Evolutionary conservation across 2,329 filamentous ascomycete genomes (phyloP).

Genomic region (Cryphonectria radicalis): DNA sequence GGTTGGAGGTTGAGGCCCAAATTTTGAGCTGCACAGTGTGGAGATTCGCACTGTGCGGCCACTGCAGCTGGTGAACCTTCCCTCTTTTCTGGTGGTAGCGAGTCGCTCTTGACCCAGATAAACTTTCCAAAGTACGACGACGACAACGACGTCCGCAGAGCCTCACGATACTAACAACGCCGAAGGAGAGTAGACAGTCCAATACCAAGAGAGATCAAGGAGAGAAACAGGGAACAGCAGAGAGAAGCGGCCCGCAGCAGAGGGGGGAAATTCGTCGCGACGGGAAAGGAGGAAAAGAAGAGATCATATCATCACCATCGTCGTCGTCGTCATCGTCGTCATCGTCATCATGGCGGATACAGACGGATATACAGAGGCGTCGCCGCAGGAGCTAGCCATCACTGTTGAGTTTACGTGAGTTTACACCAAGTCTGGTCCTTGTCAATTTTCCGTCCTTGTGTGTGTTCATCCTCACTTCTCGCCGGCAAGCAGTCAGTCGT

Average conservation of each 20-base stretch:
- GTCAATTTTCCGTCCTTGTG: too few relatives aligned
- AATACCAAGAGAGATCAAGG: not conserved
- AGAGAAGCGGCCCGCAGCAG: not conserved
- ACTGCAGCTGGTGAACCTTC: not conserved
- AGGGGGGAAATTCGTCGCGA: not conserved
- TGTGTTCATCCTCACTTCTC: not conserved
- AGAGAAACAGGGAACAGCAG: not conserved
- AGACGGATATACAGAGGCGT: constrained; percentile 23
- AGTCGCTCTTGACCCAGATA: not conserved
- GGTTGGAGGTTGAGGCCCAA: constrained; percentile 13
- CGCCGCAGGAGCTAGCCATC: constrained; percentile 50
- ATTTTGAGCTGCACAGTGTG: constrained; percentile 26
- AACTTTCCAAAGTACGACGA: constrained; percentile 16
- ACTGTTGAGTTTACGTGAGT: constrained; percentile 64
- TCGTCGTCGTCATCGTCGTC: not conserved
- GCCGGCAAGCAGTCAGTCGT: not conserved
- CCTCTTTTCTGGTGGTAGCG: not conserved
- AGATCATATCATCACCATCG: not conserved
- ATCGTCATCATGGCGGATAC: constrained; percentile 6
- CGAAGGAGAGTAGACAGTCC: too few relatives aligned
- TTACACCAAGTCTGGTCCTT: not conserved
- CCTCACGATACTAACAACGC: constrained; percentile 15
- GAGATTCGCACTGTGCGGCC: constrained; percentile 21
- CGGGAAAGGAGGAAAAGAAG: not conserved
- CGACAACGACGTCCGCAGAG: constrained; percentile 26